Base-by-base conservation (phyloP, 129 eudicot species). In the Dittrichia graveolens region DNA sequence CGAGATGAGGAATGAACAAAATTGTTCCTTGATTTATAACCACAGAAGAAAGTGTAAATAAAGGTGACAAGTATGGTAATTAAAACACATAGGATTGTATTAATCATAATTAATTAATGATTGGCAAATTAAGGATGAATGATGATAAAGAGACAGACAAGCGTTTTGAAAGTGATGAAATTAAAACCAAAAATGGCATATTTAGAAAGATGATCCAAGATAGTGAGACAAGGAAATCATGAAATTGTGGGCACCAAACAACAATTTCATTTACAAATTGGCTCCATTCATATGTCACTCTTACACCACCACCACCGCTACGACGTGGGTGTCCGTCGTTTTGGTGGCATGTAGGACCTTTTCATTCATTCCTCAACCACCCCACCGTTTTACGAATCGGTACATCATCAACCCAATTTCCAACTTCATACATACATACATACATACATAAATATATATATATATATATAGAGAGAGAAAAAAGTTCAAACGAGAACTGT, bases 221-320 rank as follows among this genome's bases (percentile, higher is more conserved):
- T 58, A 54, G 80, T 31, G 84, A 83, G 88, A 84, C 86, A 78
- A 79, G 82, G 69, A 81, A 73, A 87, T 87, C 89, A 78, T 72
- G 75, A 75, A 45, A 71, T 60, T 78, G 80, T 58, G 67, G 86
- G 61, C 78, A 82, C 68, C 67, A 44, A 72, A 55, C 78, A 82
- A 58, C 67, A 44, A 72, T 7, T 44, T 73, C 72, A 16, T 75
- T 41, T 77, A 67, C 82, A 81, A 79, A 52, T 64, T 72, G 83
- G 76, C 72, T 31, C 62, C 58, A 12, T 81, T 78, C 76, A 12
- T 81, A 81, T 79, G 83, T 87, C 85, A 80, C 10, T 19, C 67
- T 52, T 52, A 69, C 61, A 69, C 73, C 61, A 61, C 41, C 89
- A 15, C 76, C 74, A 55, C 67, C 47, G 60, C 74, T 78, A 80